phyloP scores from a whole-genome alignment of 2,329 filamentous ascomycete genomes.

The Xylariaceae sp. region DNA sequence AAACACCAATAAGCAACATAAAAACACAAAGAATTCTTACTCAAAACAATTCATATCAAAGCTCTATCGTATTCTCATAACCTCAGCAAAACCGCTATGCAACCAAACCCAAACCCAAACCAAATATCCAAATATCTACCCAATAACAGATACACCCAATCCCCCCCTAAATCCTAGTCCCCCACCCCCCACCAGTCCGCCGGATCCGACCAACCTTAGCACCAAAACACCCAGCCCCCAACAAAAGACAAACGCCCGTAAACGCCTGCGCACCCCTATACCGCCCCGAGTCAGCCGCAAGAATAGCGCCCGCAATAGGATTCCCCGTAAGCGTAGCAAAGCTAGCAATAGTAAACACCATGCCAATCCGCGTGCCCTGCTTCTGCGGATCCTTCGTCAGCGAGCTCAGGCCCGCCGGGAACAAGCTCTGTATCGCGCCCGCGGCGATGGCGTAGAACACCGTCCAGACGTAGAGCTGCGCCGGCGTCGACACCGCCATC shows the following conservation, averaged over 20 bases:
- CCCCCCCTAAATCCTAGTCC: slow-evolving; percentile 35
- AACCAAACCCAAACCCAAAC: too few species aligned
- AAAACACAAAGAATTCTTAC: too few species aligned
- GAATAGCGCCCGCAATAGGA: slow-evolving; percentile 49
- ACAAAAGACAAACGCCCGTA: slow-evolving; percentile 41
- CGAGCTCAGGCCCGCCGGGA: slow-evolving; percentile 58
- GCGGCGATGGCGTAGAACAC: slow-evolving; percentile 60
- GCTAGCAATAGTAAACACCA: slow-evolving; percentile 54
- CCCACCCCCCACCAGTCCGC: slow-evolving; percentile 37
- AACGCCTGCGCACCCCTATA: slow-evolving; percentile 50
- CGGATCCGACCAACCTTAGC: slow-evolving; percentile 40
- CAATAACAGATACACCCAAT: too few species aligned
- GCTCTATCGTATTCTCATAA: too few species aligned
- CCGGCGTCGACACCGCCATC: slow-evolving; percentile 49
- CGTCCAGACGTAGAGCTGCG: slow-evolving; percentile 58
- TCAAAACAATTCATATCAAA: too few species aligned
- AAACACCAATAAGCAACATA: too few species aligned
- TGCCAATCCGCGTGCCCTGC: slow-evolving; percentile 53
- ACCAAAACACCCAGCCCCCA: too few species aligned
- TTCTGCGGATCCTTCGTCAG: slow-evolving; percentile 50
- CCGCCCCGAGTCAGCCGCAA: slow-evolving; percentile 38
- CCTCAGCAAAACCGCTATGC: too few species aligned
- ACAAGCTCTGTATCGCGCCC: slow-evolving; percentile 61
- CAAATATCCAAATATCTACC: too few species aligned
- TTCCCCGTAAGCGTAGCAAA: slow-evolving; percentile 51